These are phyloP conservation scores for Peniophora sp. DNA, from an alignment of 1,284 basidiomycete genomes.

Conservation along the genomic window DNA sequence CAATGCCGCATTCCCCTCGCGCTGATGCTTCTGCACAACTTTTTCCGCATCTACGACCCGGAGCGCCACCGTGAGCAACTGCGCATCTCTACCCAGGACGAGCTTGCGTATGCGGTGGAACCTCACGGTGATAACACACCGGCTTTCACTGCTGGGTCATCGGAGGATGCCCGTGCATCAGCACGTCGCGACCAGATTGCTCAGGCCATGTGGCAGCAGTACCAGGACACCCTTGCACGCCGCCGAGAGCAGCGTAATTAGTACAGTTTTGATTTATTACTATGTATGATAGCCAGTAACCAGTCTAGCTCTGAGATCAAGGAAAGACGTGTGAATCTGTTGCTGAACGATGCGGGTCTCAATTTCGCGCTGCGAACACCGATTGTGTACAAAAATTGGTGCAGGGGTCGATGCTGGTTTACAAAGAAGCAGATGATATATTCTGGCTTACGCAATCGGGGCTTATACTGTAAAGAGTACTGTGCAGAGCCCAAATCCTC, in stretches of 20 bases:
- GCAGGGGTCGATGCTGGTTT: too few relatives aligned
- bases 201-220: background rate
- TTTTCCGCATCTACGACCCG: slow-evolving; percentile 24
- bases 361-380: background rate
- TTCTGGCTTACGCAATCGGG: background rate
- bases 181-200: background rate
- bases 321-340: too few relatives aligned
- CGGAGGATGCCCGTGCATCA: background rate
- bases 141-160: too few relatives aligned
- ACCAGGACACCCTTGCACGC: background rate
- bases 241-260: background rate
- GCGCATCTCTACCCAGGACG: background rate
- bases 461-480: too few relatives aligned
- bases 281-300: background rate
- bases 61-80: slow-evolving; percentile 6
- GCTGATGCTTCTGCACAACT: slow-evolving; percentile 28
- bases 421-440: too few relatives aligned
- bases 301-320: too few relatives aligned
- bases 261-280: background rate
- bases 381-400: too few relatives aligned
- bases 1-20: slow-evolving; percentile 22
- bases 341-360: too few relatives aligned
- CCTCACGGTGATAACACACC: background rate
- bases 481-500: too few relatives aligned
- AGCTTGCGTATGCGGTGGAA: background rate